phyloP scores from a whole-genome alignment of 176 grass and related monocot species.

The Lolium multiflorum region DNA sequence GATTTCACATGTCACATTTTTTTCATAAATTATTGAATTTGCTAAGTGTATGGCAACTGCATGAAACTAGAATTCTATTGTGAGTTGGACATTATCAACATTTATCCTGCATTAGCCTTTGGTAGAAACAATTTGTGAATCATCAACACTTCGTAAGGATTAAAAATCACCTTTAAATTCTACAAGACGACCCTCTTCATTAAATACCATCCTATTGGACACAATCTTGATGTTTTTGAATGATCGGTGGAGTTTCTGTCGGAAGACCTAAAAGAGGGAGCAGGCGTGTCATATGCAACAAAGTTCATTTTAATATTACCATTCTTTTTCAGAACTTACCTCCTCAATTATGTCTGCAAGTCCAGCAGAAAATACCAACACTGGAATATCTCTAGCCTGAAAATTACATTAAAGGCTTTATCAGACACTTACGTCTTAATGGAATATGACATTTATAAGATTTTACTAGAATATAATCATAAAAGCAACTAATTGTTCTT shows the following conservation, averaged over 20 bases:
- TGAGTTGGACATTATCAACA: neutral
- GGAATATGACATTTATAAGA: constrained; percentile 12
- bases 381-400: constrained; percentile 85
- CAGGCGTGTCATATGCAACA: neutral
- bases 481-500: constrained; percentile 3
- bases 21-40: constrained; percentile 21
- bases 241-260: constrained; percentile 79
- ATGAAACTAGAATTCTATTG: neutral
- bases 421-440: constrained; percentile 10
- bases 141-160: neutral
- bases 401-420: constrained; percentile 37
- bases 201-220: constrained; percentile 92
- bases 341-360: constrained; percentile 97
- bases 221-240: constrained; percentile 96
- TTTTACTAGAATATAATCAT: neutral
- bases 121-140: constrained; percentile 2
- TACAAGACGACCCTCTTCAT: constrained; percentile 76
- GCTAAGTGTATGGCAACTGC: neutral
- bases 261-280: constrained; percentile 66
- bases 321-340: constrained; percentile 48
- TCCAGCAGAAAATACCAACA: constrained; percentile 95
- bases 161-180: constrained; percentile 87
- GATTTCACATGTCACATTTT: neutral
- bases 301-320: constrained; percentile 12
- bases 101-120: neutral